Base-by-base conservation (phyloP, 2,329 filamentous ascomycete species). In the Apiospora phragmitis region DNA sequence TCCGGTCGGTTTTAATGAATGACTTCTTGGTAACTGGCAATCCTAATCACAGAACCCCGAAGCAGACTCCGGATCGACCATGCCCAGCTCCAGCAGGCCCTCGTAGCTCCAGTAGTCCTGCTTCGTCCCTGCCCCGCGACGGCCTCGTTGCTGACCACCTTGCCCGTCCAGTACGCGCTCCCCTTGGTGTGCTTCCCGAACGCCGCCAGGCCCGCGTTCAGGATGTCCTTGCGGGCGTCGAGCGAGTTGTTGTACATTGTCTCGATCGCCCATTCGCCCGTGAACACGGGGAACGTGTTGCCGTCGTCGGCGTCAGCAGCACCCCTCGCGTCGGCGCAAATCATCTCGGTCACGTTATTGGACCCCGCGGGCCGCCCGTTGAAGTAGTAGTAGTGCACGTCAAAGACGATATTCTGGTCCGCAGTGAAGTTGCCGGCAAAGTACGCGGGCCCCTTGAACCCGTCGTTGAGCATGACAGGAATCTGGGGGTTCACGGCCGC, bases 321-420 rank as follows among this genome's bases (percentile, higher is more conserved):
- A 8, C 38, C 14, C 65, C 14, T 42, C 8, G 65, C 65, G 26
- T 67, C 65, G 18, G 7, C 42, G 42, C 65, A 67, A 16, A 67
- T 47, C 65, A 67, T 47, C 42, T 32, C 42, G 16, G 65, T 67
- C 18, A 67, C 42, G 42, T 67, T 67, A 26, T 29, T 67, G 42
- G 65, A 47, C 5, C 65, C 65, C 18, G 65, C 65, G 9, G 65
- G 42, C 18, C 65, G 65, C 21, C 41, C 65, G 24, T 32, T 47
- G 41, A 67, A 67, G 65, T 67, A 67, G 65, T 43, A 67, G 42
- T 67, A 47, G 65, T 47, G 65, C 65, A 47, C 42, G 65, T 67
- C 65, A 42, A 67, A 47, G 65, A 67, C 65, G 26, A 67, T 47
- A 42, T 67, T 47, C 26, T 35, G 18, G 65, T 47, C 65, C 16